Evolutionary conservation across 106 monocot species (phyloP).

Genomic region (Allium fistulosum): DNA sequence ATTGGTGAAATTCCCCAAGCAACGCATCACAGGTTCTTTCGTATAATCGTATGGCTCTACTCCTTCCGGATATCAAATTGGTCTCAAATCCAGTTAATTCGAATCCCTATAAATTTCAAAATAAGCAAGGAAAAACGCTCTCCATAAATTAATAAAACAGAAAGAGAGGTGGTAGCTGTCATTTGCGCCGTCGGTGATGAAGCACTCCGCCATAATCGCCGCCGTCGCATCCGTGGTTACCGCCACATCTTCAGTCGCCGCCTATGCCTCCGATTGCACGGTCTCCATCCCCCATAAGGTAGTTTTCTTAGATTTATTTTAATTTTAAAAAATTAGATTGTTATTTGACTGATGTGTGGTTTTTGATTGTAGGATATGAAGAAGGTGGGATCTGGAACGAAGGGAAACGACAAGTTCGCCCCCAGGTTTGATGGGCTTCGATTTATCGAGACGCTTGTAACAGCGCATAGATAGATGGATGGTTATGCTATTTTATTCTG

Average conservation of each 20-base stretch:
- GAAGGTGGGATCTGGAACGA: conserved; percentile 7
- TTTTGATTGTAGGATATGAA: not conserved
- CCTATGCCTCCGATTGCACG: not conserved
- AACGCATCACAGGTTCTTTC: no score
- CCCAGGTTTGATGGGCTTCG: conserved; percentile 25
- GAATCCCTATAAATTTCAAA: no score
- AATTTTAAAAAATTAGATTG: not conserved
- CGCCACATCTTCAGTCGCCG: conserved; percentile 2
- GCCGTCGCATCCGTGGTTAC: conserved; percentile 9
- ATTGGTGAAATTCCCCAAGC: no score
- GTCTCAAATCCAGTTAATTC: no score
- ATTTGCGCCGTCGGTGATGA: conserved; percentile 8
- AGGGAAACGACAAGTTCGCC: not conserved
- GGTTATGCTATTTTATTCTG: no score
- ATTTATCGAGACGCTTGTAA: conserved; percentile 28
- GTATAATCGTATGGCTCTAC: no score
- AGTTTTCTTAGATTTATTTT: not conserved
- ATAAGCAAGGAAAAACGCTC: no score
- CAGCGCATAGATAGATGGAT: conserved; percentile 17
- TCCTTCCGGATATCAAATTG: no score
- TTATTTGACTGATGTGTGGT: not conserved
- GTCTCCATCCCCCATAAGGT: not conserved
- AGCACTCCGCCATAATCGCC: conserved; percentile 6
- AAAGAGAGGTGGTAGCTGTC: no score
- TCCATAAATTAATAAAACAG: no score